phyloP scores from a whole-genome alignment of 768 basidiomycete species.

The Boletellus ananiceps region DNA sequence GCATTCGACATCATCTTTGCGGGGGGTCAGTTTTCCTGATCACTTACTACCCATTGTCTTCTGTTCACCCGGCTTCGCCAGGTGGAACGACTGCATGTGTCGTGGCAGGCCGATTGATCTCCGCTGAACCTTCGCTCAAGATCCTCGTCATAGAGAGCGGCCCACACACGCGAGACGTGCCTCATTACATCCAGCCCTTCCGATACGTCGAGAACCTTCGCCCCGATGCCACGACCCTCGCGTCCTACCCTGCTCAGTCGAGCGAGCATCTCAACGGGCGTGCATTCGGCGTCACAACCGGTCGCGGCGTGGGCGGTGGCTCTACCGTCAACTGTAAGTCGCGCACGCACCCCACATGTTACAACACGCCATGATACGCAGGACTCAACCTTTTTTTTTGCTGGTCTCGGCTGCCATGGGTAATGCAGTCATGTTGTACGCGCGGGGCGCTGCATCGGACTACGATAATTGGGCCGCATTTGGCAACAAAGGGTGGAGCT shows the following conservation, averaged over 20 bases:
- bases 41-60: neutral
- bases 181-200: conserved; percentile 50
- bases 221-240: conserved; percentile 39
- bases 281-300: conserved; percentile 38
- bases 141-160: conserved; percentile 63
- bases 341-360: too few species aligned
- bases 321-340: conserved; percentile 55
- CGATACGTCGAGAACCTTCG: conserved; percentile 42
- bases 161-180: conserved; percentile 43
- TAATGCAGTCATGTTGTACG: conserved; percentile 44
- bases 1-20: conserved; percentile 53
- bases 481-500: conserved; percentile 13
- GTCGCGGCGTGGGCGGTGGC: conserved; percentile 57
- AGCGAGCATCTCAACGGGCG: conserved; percentile 46
- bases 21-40: conserved; percentile 37
- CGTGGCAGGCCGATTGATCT: conserved; percentile 46
- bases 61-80: conserved; percentile 2
- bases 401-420: too few species aligned
- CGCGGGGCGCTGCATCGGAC: conserved; percentile 56
- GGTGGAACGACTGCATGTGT: conserved; percentile 56
- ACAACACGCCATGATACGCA: too few species aligned
- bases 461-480: conserved; percentile 56
- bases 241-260: conserved; percentile 36
- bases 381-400: too few species aligned
- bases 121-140: conserved; percentile 48